A percentile compares a stretch with the other conserved stretches of the same genome.
Conservation (phyloP, 768 basidiomycete genomes). For the Mycena venus region DNA sequence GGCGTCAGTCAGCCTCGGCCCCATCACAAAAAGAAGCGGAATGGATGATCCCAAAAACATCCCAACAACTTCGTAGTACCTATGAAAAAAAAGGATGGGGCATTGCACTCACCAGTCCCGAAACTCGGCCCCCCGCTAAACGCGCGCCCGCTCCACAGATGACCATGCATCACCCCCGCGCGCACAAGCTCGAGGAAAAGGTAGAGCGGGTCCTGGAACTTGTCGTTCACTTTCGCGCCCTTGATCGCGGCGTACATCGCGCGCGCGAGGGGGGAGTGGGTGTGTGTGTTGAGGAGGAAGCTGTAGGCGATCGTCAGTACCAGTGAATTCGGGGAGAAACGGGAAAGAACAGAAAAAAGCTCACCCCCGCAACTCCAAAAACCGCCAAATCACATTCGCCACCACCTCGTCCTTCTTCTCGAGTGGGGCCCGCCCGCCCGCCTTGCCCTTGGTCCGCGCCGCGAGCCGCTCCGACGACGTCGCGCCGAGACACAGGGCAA, state of each 20-base stretch:
- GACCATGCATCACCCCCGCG: conserved; percentile 97
- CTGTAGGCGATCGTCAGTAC: conserved; percentile 53
- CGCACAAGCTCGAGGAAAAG: conserved; percentile 95
- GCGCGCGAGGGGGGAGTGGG: conserved; percentile 89
- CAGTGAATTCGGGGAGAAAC: conserved; percentile 16
- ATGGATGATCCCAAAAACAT: conserved; percentile 39
- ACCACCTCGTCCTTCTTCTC: conserved; percentile 99
- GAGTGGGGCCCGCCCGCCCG: conserved; percentile 58
- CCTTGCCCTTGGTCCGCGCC: conserved; percentile 81
- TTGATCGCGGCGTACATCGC: conserved; percentile 91
- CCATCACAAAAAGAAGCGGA: not conserved
- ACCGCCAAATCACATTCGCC: conserved; percentile 98
- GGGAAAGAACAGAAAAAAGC: conserved; percentile 45
- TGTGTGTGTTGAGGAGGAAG: conserved; percentile 90
- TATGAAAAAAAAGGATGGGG: conserved; percentile 37
- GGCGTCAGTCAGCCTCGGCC: conserved; percentile 12
- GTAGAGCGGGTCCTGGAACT: conserved; percentile 97
- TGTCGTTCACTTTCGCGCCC: conserved; percentile 90
- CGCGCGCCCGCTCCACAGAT: conserved; percentile 88
- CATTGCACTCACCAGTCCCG: conserved; percentile 76
- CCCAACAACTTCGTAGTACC: conserved; percentile 32
- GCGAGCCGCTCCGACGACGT: conserved; percentile 87
- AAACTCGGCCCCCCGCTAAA: conserved; percentile 97
- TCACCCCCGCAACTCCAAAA: conserved; percentile 95
- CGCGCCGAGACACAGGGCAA: conserved; percentile 93